Base-by-base conservation (phyloP, 2,329 filamentous ascomycete genomes). In the Pestalotiopsis sp. region DNA sequence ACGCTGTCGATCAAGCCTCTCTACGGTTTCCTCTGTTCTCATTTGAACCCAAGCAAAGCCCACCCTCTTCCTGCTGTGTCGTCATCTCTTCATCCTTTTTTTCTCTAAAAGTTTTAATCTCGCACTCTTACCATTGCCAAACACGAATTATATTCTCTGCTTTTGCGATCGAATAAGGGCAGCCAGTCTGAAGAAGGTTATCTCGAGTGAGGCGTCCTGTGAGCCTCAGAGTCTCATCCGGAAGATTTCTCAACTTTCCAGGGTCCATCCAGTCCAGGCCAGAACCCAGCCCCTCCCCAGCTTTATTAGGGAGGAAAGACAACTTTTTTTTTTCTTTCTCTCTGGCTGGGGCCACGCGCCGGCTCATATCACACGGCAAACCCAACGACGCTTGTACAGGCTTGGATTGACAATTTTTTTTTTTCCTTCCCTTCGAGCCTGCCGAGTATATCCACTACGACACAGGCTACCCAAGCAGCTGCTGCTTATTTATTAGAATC, bases 201-300 rank as follows among this genome's bases (percentile, higher is more conserved):
- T 17, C 17, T 52, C 45, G 14, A 52, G 45, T 52, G 13, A n/a
- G 45, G 57, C 57, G 27, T 36, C 27, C 20, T 23, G 20, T 64
- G 31, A 64, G 61, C 61, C 61, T 64, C 61, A 64, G 39, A 64
- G 61, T 65, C 25, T n/a, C 63, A 65, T 57, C 39, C 63, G 63
- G 63, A 57, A 65, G 25, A 45, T 65, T 65, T 61, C 49, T 36
- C 63, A 20, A 57, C 20, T 57, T 65, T 65, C 39, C 63, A 65
- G 63, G 63, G 63, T 65, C 63, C 63, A 56, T 65, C 63, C 63
- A 56, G 38, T 17, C 23, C 14, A 38, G 23, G 41, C 62, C 45
- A 36, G 27, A 61, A 39, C 59, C 27, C 27, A 61, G 59, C 59
- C 59, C 63, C 63, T 57, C 63, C 45, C 23, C 52, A 57, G 45